These are phyloP conservation scores for Leersia perrieri DNA, from an alignment of 176 grass and related monocot species.

Conservation along the genomic window DNA sequence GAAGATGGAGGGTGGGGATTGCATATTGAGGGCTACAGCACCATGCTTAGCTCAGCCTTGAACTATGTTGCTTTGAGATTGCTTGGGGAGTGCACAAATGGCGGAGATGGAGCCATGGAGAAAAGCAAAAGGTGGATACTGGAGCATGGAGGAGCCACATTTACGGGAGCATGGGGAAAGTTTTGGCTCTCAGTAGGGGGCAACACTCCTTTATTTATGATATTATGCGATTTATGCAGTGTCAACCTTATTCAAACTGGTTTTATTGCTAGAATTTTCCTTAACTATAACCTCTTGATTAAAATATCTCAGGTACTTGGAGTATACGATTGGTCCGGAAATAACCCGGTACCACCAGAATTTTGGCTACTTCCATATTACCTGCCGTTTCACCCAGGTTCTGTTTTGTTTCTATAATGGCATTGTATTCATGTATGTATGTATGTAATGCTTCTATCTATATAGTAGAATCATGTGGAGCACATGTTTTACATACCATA, in stretches of 20 bases:
- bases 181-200: constrained; percentile 75
- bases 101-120: constrained; percentile 74
- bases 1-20: constrained; percentile 93
- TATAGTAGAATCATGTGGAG: too few species aligned
- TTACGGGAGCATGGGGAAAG: constrained; percentile 89
- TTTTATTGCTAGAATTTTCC: too few species aligned
- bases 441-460: too few species aligned
- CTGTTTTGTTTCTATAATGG: too few species aligned
- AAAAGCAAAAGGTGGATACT: constrained; percentile 83
- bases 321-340: constrained; percentile 93
- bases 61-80: constrained; percentile 81
- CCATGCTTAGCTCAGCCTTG: constrained; percentile 84
- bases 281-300: too few species aligned
- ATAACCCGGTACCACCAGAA: constrained; percentile 90
- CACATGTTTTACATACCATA: too few species aligned
- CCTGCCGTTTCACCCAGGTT: constrained; percentile 89
- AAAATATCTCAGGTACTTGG: constrained; percentile 85
- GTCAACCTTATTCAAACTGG: too few species aligned
- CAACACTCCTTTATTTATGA: neutral
- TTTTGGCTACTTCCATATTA: constrained; percentile 81
- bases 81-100: constrained; percentile 64
- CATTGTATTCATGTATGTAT: too few species aligned
- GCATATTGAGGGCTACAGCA: constrained; percentile 85
- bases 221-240: too few species aligned
- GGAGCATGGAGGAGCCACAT: constrained; percentile 76